Evolutionary conservation across 331 rosid species (phyloP).

Genomic region (Quercus tomentella): DNA sequence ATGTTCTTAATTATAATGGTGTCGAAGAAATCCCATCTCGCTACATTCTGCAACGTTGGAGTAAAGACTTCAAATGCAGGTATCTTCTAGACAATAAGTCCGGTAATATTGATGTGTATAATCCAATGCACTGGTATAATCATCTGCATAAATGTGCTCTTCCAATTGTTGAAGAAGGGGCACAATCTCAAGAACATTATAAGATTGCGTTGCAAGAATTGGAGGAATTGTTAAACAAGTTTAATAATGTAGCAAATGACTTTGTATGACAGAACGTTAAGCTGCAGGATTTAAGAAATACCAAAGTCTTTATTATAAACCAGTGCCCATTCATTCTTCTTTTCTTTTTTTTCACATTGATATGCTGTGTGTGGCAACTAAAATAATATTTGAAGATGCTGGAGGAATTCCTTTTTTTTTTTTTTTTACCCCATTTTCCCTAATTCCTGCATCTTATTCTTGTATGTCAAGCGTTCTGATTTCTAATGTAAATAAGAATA

Average conservation of each 20-base stretch:
- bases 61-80: slow-evolving; percentile 51
- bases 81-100: slow-evolving; percentile 23
- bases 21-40: slow-evolving; percentile 66
- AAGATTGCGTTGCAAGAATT: slow-evolving; percentile 56
- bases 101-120: slow-evolving; percentile 16
- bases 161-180: slow-evolving; percentile 60
- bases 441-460: too few relatives aligned
- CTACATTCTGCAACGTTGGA: slow-evolving; percentile 68
- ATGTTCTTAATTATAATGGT: slow-evolving; percentile 59
- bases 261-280: slow-evolving; percentile 23
- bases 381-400: background rate
- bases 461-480: background rate
- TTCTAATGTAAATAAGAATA: background rate
- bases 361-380: background rate
- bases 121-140: slow-evolving; percentile 30
- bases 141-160: slow-evolving; percentile 55
- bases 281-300: background rate
- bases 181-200: slow-evolving; percentile 61
- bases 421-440: too few relatives aligned
- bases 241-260: slow-evolving; percentile 40
- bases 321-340: background rate
- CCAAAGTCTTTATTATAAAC: background rate
- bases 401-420: too few relatives aligned
- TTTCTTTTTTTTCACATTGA: background rate
- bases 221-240: slow-evolving; percentile 53